These are phyloP conservation scores for Aciculosporium take DNA, from an alignment of 2,329 filamentous ascomycete species.

Conservation along the genomic window DNA sequence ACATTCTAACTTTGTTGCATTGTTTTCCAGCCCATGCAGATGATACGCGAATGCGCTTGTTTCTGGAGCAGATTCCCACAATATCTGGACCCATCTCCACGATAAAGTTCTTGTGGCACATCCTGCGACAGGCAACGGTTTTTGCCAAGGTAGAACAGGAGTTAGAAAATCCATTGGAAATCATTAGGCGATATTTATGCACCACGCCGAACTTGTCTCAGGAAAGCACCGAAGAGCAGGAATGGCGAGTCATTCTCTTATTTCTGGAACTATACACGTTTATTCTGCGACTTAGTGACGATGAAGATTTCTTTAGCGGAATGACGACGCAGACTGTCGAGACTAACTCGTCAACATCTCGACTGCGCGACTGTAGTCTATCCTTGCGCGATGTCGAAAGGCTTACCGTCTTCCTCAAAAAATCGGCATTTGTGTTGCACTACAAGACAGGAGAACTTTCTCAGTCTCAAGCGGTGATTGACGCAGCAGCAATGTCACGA, in stretches of 20 bases:
- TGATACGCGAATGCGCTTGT: conserved; percentile 90
- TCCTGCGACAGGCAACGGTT: conserved; percentile 30
- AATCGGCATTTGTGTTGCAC: conserved; percentile 77
- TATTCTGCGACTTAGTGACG: conserved; percentile 81
- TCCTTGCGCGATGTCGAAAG: conserved; percentile 55
- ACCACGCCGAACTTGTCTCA: conserved; percentile 14
- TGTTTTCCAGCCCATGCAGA: conserved; percentile 73
- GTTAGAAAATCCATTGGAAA: conserved; percentile 15
- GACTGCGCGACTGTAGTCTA: conserved; percentile 50
- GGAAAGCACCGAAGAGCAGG: conserved; percentile 25
- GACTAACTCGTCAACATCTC: conserved; percentile 28
- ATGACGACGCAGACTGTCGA: conserved; percentile 26
- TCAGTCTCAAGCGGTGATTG: conserved; percentile 12
- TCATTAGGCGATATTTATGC: conserved; percentile 19
- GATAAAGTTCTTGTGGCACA: conserved; percentile 65
- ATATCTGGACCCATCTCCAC: conserved; percentile 41
- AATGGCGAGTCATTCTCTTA: conserved; percentile 80
- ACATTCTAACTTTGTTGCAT: conserved; percentile 69
- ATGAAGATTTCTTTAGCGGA: conserved; percentile 79
- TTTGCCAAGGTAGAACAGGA: conserved; percentile 18
- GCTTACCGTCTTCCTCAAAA: conserved; percentile 76
- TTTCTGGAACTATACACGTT: conserved; percentile 94
- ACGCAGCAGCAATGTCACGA: conserved; percentile 13
- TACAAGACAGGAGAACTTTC: conserved; percentile 59
- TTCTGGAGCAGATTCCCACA: conserved; percentile 36